Evolutionary conservation across 2,329 filamentous ascomycete genomes (phyloP).

Genomic region (Colletotrichum euphorbiae): DNA sequence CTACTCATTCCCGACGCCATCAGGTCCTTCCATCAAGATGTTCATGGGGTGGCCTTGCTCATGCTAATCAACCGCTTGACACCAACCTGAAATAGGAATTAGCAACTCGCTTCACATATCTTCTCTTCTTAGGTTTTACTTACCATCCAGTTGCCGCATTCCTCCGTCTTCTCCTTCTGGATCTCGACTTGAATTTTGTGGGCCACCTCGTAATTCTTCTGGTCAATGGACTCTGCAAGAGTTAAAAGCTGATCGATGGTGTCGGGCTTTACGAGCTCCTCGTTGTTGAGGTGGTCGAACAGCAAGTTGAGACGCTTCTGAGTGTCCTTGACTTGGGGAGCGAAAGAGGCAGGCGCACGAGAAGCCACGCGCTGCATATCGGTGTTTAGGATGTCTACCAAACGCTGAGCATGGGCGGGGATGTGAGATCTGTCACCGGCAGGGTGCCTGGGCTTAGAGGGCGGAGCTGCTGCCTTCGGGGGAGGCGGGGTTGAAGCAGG

Average conservation of each 20-base stretch:
- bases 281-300: slow-evolving; percentile 98
- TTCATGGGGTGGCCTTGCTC: slow-evolving; percentile 78
- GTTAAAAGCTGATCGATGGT: slow-evolving; percentile 76
- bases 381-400: slow-evolving; percentile 83
- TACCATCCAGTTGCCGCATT: slow-evolving; percentile 91
- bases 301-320: slow-evolving; percentile 92
- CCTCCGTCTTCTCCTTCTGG: slow-evolving; percentile 79
- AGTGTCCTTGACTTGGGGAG: slow-evolving; percentile 90
- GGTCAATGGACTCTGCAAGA: slow-evolving; percentile 74
- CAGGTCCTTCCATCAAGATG: neutral
- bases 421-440: slow-evolving; percentile 92
- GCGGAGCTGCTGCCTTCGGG: slow-evolving; percentile 59
- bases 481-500: slow-evolving; percentile 58
- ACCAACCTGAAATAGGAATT: slow-evolving; percentile 68
- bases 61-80: slow-evolving; percentile 83
- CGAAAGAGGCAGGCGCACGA: slow-evolving; percentile 87
- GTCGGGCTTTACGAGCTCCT: slow-evolving; percentile 85
- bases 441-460: slow-evolving; percentile 76
- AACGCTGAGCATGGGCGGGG: slow-evolving; percentile 76
- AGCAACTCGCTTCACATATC: slow-evolving; percentile 46
- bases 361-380: slow-evolving; percentile 92
- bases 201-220: slow-evolving; percentile 76
- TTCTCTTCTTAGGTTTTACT: slow-evolving; percentile 50
- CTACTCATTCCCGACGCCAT: slow-evolving; percentile 15
- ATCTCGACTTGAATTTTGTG: slow-evolving; percentile 79